Base-by-base conservation (phyloP, 805 yeast genomes). In the Wickerhamiella brachini region DNA sequence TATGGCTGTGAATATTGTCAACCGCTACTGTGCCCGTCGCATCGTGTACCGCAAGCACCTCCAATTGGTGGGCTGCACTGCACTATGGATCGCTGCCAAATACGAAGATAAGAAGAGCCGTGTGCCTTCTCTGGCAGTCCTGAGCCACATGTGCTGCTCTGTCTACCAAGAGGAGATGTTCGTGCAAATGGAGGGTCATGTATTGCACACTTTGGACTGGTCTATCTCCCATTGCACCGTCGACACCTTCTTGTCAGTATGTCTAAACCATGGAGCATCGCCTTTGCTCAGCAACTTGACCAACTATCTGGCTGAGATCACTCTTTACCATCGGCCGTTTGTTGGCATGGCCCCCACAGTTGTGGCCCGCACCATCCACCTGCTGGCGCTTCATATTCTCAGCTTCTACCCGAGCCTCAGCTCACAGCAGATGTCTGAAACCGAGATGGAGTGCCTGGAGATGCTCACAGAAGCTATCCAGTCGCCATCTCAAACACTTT, bases 71-170 rank as follows among this genome's bases (percentile, higher is more conserved):
- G 85, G 90, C 44, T 83, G 93, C 54, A 85, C 95, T 8, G 86
- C 95, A 54, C 69, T 88, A 34, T 88, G 96, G 95, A 75, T 88
- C 42, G 85, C 95, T 6, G 79, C 94, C 21, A 88, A 88, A 64
- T 74, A 81, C 17, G 80, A 78, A 63, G 84, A 85, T 53, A 81
- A 81, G 64, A 74, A 89, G 62, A 80, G 81, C 56, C 72, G 87
- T 59, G 78, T 83, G 47, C 93, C 93, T 43, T 75, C 84, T 58
- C 70, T 83, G 51, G 72, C 76, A 41, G 89, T 83, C 64, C 71
- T 85, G 51, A 79, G 81, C 53, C 79, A 75, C 60, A 71, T 83
- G 61, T 83, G 90, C 68, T 82, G 83, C 53, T 73, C 74, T 53
- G 72, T 70, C 18, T 80, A 80, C 62, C 78, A 77, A 58, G 80